A percentile compares a stretch with the other conserved stretches of the same genome.
Evolutionary conservation across 495 filamentous ascomycete species (phyloP).

Genomic region (Podospora comata): DNA sequence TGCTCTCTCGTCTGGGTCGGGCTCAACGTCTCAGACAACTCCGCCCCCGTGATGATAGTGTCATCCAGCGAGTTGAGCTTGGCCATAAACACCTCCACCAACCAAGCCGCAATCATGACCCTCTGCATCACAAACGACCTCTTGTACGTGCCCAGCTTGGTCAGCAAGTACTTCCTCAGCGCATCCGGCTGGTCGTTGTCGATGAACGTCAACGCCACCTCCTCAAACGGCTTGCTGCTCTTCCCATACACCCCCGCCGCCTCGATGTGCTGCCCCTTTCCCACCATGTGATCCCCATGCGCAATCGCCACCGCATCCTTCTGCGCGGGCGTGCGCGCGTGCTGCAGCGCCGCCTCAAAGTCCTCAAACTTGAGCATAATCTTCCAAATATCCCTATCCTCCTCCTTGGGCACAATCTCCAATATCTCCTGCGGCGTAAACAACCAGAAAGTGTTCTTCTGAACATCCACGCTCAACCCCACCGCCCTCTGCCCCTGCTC

Average conservation of each 20-base stretch:
- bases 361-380: slow-evolving; percentile 80
- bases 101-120: slow-evolving; percentile 92
- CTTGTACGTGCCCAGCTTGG: slow-evolving; percentile 78
- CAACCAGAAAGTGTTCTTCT: slow-evolving; percentile 95
- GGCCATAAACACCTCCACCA: slow-evolving; percentile 94
- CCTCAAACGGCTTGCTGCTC: slow-evolving; percentile 94
- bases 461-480: slow-evolving; percentile 78
- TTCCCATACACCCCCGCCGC: slow-evolving; percentile 88
- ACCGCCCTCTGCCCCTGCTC: slow-evolving; percentile 73
- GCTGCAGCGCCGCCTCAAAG: slow-evolving; percentile 81
- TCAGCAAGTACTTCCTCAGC: slow-evolving; percentile 80
- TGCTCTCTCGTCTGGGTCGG: slow-evolving; percentile 68
- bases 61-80: slow-evolving; percentile 95
- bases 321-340: slow-evolving; percentile 68
- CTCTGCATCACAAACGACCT: slow-evolving; percentile 86
- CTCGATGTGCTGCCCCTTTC: slow-evolving; percentile 74
- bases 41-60: slow-evolving; percentile 84
- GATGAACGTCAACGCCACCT: slow-evolving; percentile 87
- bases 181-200: slow-evolving; percentile 89
- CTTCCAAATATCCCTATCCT: slow-evolving; percentile 91
- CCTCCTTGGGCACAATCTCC: slow-evolving; percentile 85
- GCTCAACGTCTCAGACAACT: slow-evolving; percentile 68
- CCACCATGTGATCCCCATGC: slow-evolving; percentile 80
- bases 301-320: slow-evolving; percentile 86
- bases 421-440: slow-evolving; percentile 88